A percentile compares a stretch with the other conserved stretches of the same genome.
phyloP scores from a whole-genome alignment of 176 grass and related monocot species.

The Aegilops sharonensis region DNA sequence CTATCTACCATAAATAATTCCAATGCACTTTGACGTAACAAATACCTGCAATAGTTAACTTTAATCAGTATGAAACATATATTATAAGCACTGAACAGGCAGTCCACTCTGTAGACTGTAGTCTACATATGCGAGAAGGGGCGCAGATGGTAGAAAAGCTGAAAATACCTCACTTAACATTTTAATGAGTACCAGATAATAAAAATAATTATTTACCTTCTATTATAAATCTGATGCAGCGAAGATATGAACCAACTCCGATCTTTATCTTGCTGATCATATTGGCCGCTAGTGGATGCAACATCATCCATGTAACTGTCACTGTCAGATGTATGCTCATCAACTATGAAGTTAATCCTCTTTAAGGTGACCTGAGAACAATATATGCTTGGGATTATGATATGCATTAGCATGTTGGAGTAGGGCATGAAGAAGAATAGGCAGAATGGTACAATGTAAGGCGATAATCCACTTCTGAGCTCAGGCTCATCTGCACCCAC shows the following conservation, averaged over 20 bases:
- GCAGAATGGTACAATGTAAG: background rate
- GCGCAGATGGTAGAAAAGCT: conserved; percentile 7
- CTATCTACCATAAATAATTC: conserved; percentile 99
- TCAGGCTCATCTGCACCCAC: too few species aligned
- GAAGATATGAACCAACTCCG: conserved; percentile 94
- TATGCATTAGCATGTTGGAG: conserved; percentile 21
- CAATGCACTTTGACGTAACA: conserved; percentile 84
- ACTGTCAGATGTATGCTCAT: conserved; percentile 62
- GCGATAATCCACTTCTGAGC: too few species aligned
- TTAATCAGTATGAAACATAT: conserved; percentile 30
- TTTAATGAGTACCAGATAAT: conserved; percentile 12
- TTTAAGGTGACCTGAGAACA: conserved; percentile 86
- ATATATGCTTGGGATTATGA: conserved; percentile 32
- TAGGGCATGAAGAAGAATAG: conserved; percentile 19
- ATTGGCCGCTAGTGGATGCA: conserved; percentile 59
- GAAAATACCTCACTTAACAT: conserved; percentile 27
- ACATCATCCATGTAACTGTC: conserved; percentile 58
- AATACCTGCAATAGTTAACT: conserved; percentile 62
- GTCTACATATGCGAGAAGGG: conserved; percentile 10
- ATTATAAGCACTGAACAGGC: background rate
- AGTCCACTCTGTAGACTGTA: background rate
- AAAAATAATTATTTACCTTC: conserved; percentile 59
- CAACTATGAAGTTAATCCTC: conserved; percentile 94
- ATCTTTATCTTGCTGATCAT: conserved; percentile 78
- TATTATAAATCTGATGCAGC: conserved; percentile 79